These are phyloP conservation scores for Akanthomyces muscarius DNA, from an alignment of 2,329 filamentous ascomycete species.

Conservation along the genomic window DNA sequence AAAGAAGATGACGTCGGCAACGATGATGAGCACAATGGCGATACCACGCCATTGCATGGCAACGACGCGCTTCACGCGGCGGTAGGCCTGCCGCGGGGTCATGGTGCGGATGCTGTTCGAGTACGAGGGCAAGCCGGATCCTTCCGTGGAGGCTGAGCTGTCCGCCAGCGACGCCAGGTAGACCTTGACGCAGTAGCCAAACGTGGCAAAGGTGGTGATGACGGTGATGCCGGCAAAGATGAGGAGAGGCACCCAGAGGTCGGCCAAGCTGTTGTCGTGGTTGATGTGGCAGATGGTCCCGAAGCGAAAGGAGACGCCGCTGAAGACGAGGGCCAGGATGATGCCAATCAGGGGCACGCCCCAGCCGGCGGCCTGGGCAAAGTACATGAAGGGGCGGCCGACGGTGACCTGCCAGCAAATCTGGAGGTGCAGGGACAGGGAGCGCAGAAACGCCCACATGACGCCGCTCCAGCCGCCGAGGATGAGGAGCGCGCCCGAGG, in stretches of 20 bases:
- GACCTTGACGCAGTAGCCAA: constrained; percentile 90
- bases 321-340: constrained; percentile 71
- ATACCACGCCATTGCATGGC: constrained; percentile 94
- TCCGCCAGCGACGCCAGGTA: constrained; percentile 83
- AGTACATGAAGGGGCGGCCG: constrained; percentile 84
- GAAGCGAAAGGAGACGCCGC: constrained; percentile 91
- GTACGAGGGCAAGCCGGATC: constrained; percentile 66
- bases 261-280: constrained; percentile 74
- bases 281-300: constrained; percentile 93
- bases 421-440: constrained; percentile 89
- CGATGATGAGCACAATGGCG: constrained; percentile 81
- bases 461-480: constrained; percentile 80
- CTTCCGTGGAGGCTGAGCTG: constrained; percentile 64
- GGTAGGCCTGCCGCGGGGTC: constrained; percentile 82
- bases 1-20: constrained; percentile 91
- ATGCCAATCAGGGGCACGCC: constrained; percentile 75
- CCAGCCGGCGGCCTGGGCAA: constrained; percentile 77
- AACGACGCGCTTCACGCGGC: constrained; percentile 79
- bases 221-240: constrained; percentile 72
- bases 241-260: constrained; percentile 87
- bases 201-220: constrained; percentile 79
- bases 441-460: constrained; percentile 88
- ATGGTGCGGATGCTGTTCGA: constrained; percentile 70
- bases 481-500: constrained; percentile 81
- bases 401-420: constrained; percentile 96